These are phyloP conservation scores for Pythium scleroteichum DNA, from an alignment of 352 stramenopile genomes.

Conservation along the genomic window DNA sequence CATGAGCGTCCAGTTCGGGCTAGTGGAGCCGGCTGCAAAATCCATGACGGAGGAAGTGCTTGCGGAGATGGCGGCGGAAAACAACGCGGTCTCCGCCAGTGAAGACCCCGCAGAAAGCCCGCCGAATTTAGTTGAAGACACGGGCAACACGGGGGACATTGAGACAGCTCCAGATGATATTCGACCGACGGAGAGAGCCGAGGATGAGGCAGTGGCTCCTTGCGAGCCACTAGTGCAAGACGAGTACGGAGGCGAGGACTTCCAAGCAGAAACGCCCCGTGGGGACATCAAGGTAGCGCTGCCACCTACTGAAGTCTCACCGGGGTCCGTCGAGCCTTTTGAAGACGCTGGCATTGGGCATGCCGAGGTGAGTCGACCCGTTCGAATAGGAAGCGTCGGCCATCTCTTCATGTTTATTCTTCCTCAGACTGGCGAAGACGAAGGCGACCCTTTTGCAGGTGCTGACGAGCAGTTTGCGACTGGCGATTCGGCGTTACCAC, in stretches of 20 bases:
- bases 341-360: no score
- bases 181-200: background rate
- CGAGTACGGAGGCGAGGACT: constrained; percentile 8
- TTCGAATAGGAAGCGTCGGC: no score
- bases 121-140: no score
- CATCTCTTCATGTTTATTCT: no score
- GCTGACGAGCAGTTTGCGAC: no score
- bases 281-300: background rate
- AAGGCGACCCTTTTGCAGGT: background rate
- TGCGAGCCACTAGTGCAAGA: background rate
- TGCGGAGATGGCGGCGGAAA: constrained; percentile 16
- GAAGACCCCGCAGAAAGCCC: background rate
- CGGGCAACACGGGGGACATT: no score
- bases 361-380: no score
- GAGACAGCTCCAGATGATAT: no score
- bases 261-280: constrained; percentile 13
- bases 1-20: constrained; percentile 24
- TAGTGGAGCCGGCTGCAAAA: constrained; percentile 8
- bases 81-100: background rate
- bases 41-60: constrained; percentile 18
- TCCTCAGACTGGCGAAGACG: background rate
- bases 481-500: background rate
- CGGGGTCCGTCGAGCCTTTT: background rate
- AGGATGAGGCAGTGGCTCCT: background rate
- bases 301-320: background rate